Percentiles rank a stretch among this genome's conserved stretches.
Conservation (phyloP, 2,329 filamentous ascomycete genomes). For the Cytospora leucostoma region DNA sequence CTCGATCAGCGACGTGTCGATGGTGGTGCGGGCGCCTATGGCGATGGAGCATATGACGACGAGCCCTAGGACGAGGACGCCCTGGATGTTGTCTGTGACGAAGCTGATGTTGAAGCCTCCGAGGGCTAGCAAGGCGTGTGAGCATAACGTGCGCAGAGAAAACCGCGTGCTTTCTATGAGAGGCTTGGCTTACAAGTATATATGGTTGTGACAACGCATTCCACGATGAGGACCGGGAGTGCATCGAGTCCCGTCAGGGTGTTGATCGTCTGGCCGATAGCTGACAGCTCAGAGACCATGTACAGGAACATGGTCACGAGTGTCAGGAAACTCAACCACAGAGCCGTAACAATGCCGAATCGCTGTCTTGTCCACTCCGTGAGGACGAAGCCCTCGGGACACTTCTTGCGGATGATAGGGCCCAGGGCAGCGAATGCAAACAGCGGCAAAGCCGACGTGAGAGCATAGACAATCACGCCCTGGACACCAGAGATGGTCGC, state of each 20-base stretch:
- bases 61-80: slow-evolving; percentile 72
- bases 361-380: slow-evolving; percentile 83
- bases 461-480: slow-evolving; percentile 74
- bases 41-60: slow-evolving; percentile 76
- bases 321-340: slow-evolving; percentile 77
- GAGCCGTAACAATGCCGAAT: slow-evolving; percentile 67
- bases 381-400: slow-evolving; percentile 80
- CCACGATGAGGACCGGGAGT: slow-evolving; percentile 74
- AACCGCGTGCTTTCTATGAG: too few species aligned
- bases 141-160: neutral
- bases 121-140: slow-evolving; percentile 53
- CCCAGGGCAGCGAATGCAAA: slow-evolving; percentile 74
- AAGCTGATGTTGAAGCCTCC: slow-evolving; percentile 85
- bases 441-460: slow-evolving; percentile 71
- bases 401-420: slow-evolving; percentile 76
- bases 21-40: slow-evolving; percentile 73
- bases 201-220: slow-evolving; percentile 76
- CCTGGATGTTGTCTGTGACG: slow-evolving; percentile 80
- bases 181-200: slow-evolving; percentile 68
- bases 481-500: slow-evolving; percentile 78
- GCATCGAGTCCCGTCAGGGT: slow-evolving; percentile 74
- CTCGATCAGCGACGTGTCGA: slow-evolving; percentile 68
- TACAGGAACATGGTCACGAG: slow-evolving; percentile 82
- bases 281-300: slow-evolving; percentile 83
- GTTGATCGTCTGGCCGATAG: slow-evolving; percentile 75